Evolutionary conservation across 352 stramenopile genomes (phyloP).

Genomic region (Pilasporangium apinafurcum): DNA sequence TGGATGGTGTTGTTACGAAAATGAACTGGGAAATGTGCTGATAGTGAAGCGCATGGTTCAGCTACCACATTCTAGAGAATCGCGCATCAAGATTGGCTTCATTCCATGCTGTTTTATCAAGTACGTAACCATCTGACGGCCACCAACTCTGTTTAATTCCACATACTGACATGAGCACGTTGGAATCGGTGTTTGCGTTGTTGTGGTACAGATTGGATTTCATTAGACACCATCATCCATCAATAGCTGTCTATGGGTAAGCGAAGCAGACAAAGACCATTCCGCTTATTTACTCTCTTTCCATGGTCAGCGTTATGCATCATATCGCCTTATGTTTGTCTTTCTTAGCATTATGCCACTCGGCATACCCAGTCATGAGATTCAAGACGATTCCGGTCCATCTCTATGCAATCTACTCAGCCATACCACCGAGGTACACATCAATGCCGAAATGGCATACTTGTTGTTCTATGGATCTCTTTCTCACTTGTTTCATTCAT

Average conservation of each 20-base stretch:
- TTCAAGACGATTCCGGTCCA: slow-evolving; percentile 44
- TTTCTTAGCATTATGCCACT: slow-evolving; percentile 25
- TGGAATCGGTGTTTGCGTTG: too few species aligned
- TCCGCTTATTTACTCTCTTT: neutral
- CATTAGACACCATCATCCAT: slow-evolving; percentile 35
- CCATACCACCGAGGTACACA: slow-evolving; percentile 45
- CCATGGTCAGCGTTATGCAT: neutral
- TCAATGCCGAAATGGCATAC: too few species aligned
- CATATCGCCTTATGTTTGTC: neutral
- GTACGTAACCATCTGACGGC: slow-evolving; percentile 2
- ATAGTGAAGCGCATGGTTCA: slow-evolving; percentile 45
- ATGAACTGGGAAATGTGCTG: too few species aligned
- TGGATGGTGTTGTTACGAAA: too few species aligned
- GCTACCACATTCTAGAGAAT: slow-evolving; percentile 50
- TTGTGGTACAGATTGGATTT: slow-evolving; percentile 37
- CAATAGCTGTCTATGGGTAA: slow-evolving; percentile 61
- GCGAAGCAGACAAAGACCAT: too few species aligned
- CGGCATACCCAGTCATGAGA: slow-evolving; percentile 40
- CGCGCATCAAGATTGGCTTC: slow-evolving; percentile 45
- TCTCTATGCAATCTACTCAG: slow-evolving; percentile 57
- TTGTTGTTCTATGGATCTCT: neutral
- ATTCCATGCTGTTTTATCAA: slow-evolving; percentile 60
- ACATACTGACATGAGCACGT: too few species aligned
- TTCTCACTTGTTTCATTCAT: neutral
- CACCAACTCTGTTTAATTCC: too few species aligned